Conservation (phyloP, 176 grass and related monocot genomes). For the Miscanthus lutarioriparius region DNA sequence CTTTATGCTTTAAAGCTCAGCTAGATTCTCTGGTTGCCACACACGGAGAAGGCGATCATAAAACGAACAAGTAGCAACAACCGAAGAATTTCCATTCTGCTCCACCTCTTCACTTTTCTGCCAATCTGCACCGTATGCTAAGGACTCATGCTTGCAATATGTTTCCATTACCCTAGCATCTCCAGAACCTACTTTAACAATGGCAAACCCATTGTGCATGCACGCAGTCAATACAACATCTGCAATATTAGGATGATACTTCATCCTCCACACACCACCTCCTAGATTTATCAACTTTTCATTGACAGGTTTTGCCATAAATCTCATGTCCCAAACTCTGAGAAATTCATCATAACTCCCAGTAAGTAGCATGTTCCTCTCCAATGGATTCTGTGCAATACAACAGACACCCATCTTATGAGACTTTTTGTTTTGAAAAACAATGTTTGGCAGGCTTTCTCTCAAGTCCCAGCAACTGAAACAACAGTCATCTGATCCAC, state of each 20-base stretch:
- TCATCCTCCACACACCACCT: constrained; percentile 96
- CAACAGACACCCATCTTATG: constrained; percentile 94
- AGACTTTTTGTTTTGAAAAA: constrained; percentile 70
- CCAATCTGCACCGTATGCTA: constrained; percentile 97
- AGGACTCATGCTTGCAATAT: constrained; percentile 80
- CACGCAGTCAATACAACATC: constrained; percentile 75
- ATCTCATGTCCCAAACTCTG: constrained; percentile 94
- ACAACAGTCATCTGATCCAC: constrained; percentile 78
- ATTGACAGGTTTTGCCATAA: constrained; percentile 59
- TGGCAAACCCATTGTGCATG: constrained; percentile 94
- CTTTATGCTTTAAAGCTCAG: constrained; percentile 36
- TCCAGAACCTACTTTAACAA: constrained; percentile 56
- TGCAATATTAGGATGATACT: constrained; percentile 66
- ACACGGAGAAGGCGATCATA: constrained; percentile 79
- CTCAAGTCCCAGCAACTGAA: constrained; percentile 93
- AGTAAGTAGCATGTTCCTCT: constrained; percentile 65
- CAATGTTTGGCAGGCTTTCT: constrained; percentile 45
- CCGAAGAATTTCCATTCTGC: constrained; percentile 35
- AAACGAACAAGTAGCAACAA: constrained; percentile 87
- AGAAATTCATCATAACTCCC: constrained; percentile 97
- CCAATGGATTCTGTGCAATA: constrained; percentile 63
- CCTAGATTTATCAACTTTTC: constrained; percentile 77
- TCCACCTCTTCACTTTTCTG: constrained; percentile 56
- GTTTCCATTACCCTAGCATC: constrained; percentile 63
- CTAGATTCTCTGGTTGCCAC: constrained; percentile 64